These are phyloP conservation scores for Heimioporus sp. DNA, from an alignment of 768 basidiomycete species.

Conservation along the genomic window DNA sequence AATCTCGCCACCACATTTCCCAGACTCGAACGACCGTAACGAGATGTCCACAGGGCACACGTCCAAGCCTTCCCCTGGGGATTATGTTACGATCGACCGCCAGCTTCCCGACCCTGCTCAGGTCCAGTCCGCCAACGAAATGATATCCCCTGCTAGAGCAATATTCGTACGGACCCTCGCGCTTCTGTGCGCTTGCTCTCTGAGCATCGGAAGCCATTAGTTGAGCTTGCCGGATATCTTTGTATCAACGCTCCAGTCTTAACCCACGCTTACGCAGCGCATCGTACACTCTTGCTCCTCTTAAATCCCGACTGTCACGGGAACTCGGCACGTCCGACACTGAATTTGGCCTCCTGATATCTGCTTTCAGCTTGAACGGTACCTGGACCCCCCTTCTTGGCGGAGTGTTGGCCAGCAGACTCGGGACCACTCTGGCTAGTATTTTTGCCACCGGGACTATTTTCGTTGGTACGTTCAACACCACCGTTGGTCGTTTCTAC, in stretches of 20 bases:
- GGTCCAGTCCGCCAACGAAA: background rate
- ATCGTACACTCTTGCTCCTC: constrained; percentile 71
- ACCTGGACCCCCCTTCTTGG: constrained; percentile 79
- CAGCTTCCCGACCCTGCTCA: background rate
- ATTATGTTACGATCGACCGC: background rate
- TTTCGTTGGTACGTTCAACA: constrained; percentile 46
- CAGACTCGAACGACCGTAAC: background rate
- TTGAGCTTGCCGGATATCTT: constrained; percentile 50
- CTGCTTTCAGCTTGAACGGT: constrained; percentile 72
- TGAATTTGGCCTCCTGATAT: constrained; percentile 74
- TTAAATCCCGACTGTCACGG: constrained; percentile 66
- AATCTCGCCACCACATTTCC: background rate
- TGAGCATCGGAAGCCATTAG: constrained; percentile 81
- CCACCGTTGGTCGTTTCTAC: background rate
- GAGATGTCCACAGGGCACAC: background rate
- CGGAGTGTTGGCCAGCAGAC: constrained; percentile 64
- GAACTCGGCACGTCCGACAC: constrained; percentile 76
- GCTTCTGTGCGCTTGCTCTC: constrained; percentile 66
- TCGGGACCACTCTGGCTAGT: constrained; percentile 70
- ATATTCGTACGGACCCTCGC: constrained; percentile 57
- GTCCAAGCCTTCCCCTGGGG: background rate
- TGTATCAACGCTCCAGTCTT: background rate
- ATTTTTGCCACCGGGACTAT: constrained; percentile 76
- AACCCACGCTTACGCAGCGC: constrained; percentile 42
- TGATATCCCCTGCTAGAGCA: constrained; percentile 32